phyloP scores from a whole-genome alignment of 805 yeast genomes.

The Yarrowia keelungensis region DNA sequence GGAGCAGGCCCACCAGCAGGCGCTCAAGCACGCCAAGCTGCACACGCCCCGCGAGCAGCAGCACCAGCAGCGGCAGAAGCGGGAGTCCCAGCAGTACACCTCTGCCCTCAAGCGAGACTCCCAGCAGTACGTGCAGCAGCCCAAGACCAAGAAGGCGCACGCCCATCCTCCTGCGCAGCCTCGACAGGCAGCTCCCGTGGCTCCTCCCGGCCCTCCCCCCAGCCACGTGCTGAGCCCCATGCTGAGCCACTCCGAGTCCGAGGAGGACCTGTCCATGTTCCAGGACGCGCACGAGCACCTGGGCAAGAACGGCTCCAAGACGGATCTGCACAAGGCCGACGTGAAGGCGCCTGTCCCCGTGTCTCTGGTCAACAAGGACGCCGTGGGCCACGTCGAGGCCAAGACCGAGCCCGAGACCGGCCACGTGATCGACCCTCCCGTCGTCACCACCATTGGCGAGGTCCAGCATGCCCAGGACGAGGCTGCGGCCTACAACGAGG shows the following conservation, averaged over 20 bases:
- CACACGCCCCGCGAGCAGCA: constrained; percentile 10
- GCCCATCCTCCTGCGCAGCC: constrained; percentile 8
- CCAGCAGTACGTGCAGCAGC: constrained; percentile 2
- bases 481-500: constrained; percentile 23
- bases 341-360: constrained; percentile 10
- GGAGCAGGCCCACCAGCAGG: constrained; percentile 36
- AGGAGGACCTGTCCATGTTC: constrained; percentile 37
- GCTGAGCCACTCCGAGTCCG: constrained; percentile 24
- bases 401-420: constrained; percentile 27
- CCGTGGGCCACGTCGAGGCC: constrained; percentile 13
- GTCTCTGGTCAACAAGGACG: neutral
- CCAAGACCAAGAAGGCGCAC: constrained; percentile 16
- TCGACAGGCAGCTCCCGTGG: neutral
- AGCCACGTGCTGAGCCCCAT: neutral
- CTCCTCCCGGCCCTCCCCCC: neutral
- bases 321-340: neutral
- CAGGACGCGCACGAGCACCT: constrained; percentile 32
- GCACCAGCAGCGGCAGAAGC: constrained; percentile 1
- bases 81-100: neutral
- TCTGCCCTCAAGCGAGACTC: neutral
- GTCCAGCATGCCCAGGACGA: constrained; percentile 32
- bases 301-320: constrained; percentile 3
- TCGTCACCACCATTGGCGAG: constrained; percentile 26
- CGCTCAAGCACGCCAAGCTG: constrained; percentile 34
- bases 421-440: constrained; percentile 13